Base-by-base conservation (phyloP, 2,329 filamentous ascomycete genomes). In the Fusarium hostae region DNA sequence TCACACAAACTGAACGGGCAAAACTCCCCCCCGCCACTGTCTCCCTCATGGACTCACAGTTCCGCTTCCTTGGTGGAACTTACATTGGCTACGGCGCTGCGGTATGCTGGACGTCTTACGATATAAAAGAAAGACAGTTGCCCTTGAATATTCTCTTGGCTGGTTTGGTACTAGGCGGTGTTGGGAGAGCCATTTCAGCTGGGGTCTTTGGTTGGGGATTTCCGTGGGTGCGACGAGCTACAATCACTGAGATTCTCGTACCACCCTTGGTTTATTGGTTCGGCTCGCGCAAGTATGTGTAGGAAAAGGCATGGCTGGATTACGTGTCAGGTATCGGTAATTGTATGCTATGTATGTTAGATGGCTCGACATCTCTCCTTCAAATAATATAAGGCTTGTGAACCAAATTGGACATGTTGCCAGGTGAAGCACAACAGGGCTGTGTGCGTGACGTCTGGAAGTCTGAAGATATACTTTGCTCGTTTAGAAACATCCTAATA, bases 1-100 rank as follows among this genome's bases (percentile, higher is more conserved):
- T 57, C 13, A 41, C 32, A 30, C 24, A 32, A 3, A 26, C 12
- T 11, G 32, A 57, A 26, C 54, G 32, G 20, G 20, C 12, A 20
- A 9, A 45, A 34, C 16, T 47, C 12, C 34, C 54, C 9, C 12
- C 18, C 18, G 20, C n/a, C 9, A 39, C 41, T 37, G 26, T 20
- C 4, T 26, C 22, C 32, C 16, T 30, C 20, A 20, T 57, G 32
- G 54, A 57, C 54, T 57, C 54, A 4, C 54, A 57, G 16, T n/a
- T 37, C 6, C 41, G 54, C 5, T 57, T 57, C 20, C 54, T 57
- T 4, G 54, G 54, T 15, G 54, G 16, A 7, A 37, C 34, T 18
- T 35, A 37, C 4, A 37, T 37, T 28, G 54, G 54, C 34, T 45
- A 30, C 20, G 32, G 41, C 16, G 32, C 54, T 4, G 22, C 24